Evolutionary conservation across 495 filamentous ascomycete genomes (phyloP), one percentile per base, ranked within the genome.

Genomic region (Talaromyces adpressus): DNA sequence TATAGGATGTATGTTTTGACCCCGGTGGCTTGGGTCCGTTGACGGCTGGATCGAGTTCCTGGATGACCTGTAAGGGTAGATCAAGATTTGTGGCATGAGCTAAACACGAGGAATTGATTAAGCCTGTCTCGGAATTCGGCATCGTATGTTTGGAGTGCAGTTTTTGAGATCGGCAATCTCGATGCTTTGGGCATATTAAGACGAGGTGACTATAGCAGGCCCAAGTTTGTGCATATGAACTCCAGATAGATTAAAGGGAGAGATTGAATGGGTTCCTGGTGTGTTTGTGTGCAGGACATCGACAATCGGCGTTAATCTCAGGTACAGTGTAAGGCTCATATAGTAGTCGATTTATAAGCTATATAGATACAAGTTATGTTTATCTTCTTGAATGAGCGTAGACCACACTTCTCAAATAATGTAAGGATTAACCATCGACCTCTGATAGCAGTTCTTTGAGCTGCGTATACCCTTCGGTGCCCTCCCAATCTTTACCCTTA

Each of bases 401-500:
- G 4, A 22, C 9, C 16, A n/a, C 29, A 22, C 18, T 4, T 23
- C 18, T 20, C 5, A 2, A 23, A 18, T 11, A 53, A 9, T 4
- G 23, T 53, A 20, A 63, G 23, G 9, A 1, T 18, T 47, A 57
- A 2, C 72, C 73, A 22, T 65, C 69, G 51, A 79, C 73, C 61
- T 81, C 78, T 49, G 54, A 59, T 65, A 78, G 77, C 68, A 81
- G 62, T 62, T 74, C 81, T 71, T 80, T 73, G 73, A 98, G 72
- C 57, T 71, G 80, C 58, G 81, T 79, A 87, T 87, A 97, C 63
- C 84, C 89, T 62, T 82, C 77, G 49, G 80, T 88, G 2, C 81
- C 91, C 75, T 95, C 92, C 91, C 92, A 97, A 5, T 90, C 87
- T 76, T 86, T 96, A 14, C 86, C 93, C 70, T 88, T 90, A 0